These are phyloP conservation scores for Microbotryomycetes sp. DNA, from an alignment of 1,284 basidiomycete species.

Conservation along the genomic window DNA sequence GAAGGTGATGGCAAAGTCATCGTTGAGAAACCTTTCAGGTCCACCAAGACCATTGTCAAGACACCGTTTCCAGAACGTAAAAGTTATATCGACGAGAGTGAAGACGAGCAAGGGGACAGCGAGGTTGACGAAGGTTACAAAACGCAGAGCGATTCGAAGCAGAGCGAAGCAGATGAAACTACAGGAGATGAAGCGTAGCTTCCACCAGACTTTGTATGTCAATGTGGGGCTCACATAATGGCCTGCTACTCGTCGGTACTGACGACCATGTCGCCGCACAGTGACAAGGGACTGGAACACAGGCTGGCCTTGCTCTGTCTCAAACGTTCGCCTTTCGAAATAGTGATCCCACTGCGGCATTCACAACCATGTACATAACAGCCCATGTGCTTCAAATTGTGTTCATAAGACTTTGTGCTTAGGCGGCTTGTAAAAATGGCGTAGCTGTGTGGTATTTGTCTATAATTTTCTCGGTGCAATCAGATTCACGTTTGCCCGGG, in stretches of 20 bases:
- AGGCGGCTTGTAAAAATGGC: too few species aligned
- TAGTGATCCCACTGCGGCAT: too few species aligned
- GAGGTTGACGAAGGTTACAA: slow-evolving; percentile 1
- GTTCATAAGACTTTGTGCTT: too few species aligned
- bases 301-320: too few species aligned
- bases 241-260: too few species aligned
- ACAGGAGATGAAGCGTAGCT: background rate
- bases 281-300: background rate
- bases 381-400: too few species aligned
- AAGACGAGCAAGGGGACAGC: background rate
- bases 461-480: too few species aligned
- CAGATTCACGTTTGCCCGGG: too few species aligned
- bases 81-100: background rate
- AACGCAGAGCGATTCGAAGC: too few species aligned
- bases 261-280: background rate
- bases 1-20: background rate
- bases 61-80: slow-evolving; percentile 14
- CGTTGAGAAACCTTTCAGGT: background rate
- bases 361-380: too few species aligned
- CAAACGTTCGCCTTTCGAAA: too few species aligned
- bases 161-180: background rate
- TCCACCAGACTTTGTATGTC: background rate
- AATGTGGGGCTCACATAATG: background rate
- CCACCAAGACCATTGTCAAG: slow-evolving; percentile 1
- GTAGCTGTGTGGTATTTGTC: too few species aligned